Evolutionary conservation across 2,329 filamentous ascomycete genomes (phyloP).

Genomic region (Fusarium fujikuroi): DNA sequence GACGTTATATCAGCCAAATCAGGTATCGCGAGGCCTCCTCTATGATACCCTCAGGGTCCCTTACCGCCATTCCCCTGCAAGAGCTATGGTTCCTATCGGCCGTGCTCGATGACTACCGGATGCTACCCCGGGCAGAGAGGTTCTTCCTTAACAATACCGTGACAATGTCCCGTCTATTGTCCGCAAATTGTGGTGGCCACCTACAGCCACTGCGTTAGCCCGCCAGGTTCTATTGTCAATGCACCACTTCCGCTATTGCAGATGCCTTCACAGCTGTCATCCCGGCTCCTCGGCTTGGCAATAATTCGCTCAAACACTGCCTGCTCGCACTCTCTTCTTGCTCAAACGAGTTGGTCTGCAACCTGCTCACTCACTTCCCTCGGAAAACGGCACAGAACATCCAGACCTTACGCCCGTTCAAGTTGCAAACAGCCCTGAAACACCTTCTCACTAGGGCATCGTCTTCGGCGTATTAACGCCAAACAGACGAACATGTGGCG

Average conservation of each 20-base stretch:
- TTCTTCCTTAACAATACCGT: slow-evolving; percentile 24
- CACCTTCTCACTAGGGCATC: slow-evolving; percentile 1
- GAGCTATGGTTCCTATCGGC: slow-evolving; percentile 27
- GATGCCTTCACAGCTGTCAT: slow-evolving; percentile 22
- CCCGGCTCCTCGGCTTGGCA: slow-evolving; percentile 10
- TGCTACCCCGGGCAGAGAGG: slow-evolving; percentile 6
- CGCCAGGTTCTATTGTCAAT: slow-evolving; percentile 16
- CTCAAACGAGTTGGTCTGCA: slow-evolving; percentile 20
- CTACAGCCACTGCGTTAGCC: slow-evolving; percentile 21
- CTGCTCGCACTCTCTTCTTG: slow-evolving; percentile 1
- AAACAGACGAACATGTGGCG: slow-evolving; percentile 37
- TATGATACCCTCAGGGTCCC: slow-evolving; percentile 13
- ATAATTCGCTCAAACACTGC: slow-evolving; percentile 37
- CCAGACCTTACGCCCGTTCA: slow-evolving; percentile 1
- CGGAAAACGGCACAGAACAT: slow-evolving; percentile 27
- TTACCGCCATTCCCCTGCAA: slow-evolving; percentile 35
- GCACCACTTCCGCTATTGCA: slow-evolving; percentile 17
- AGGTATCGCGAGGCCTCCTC: slow-evolving; percentile 26
- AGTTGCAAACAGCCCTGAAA: slow-evolving; percentile 5
- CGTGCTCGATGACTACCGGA: slow-evolving; percentile 27
- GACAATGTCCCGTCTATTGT: slow-evolving; percentile 12
- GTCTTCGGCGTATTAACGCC: slow-evolving; percentile 13
- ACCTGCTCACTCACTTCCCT: slow-evolving; percentile 1
- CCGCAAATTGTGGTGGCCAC: background rate
- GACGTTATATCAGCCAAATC: slow-evolving; percentile 22